Evolutionary conservation across 225 moss, liverwort and hornwort genomes (phyloP).

Genomic region (Anthoceros angustus): DNA sequence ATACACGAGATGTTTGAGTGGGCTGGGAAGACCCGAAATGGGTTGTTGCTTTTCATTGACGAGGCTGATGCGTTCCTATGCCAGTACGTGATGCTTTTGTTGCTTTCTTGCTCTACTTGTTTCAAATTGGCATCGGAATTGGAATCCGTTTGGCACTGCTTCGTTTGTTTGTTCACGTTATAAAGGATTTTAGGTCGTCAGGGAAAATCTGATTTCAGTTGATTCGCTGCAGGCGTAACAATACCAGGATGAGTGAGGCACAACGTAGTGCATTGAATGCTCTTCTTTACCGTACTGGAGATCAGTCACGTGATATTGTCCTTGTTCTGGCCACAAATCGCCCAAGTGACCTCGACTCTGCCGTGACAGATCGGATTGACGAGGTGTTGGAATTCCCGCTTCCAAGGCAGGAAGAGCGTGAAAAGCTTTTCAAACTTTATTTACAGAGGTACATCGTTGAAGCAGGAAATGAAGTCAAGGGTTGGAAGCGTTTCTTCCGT

Average conservation of each 20-base stretch:
- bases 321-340: slow-evolving; percentile 89
- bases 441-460: slow-evolving; percentile 57
- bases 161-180: neutral
- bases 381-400: slow-evolving; percentile 82
- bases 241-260: slow-evolving; percentile 71
- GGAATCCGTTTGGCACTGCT: neutral
- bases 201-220: neutral
- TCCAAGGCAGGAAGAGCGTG: slow-evolving; percentile 65
- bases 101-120: neutral
- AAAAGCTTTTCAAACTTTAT: slow-evolving; percentile 57
- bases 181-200: neutral
- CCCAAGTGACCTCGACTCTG: slow-evolving; percentile 75
- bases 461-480: slow-evolving; percentile 32
- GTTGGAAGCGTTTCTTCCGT: slow-evolving; percentile 46
- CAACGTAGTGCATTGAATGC: slow-evolving; percentile 97
- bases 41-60: slow-evolving; percentile 82
- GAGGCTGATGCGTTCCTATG: slow-evolving; percentile 94
- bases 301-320: slow-evolving; percentile 74
- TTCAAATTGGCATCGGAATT: neutral
- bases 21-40: slow-evolving; percentile 69
- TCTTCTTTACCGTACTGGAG: slow-evolving; percentile 84
- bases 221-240: slow-evolving; percentile 49
- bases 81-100: slow-evolving; percentile 25
- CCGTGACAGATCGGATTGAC: slow-evolving; percentile 79
- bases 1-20: slow-evolving; percentile 94